Base-by-base conservation (phyloP, 495 filamentous ascomycete genomes). In the Aspergillus haitiensis region DNA sequence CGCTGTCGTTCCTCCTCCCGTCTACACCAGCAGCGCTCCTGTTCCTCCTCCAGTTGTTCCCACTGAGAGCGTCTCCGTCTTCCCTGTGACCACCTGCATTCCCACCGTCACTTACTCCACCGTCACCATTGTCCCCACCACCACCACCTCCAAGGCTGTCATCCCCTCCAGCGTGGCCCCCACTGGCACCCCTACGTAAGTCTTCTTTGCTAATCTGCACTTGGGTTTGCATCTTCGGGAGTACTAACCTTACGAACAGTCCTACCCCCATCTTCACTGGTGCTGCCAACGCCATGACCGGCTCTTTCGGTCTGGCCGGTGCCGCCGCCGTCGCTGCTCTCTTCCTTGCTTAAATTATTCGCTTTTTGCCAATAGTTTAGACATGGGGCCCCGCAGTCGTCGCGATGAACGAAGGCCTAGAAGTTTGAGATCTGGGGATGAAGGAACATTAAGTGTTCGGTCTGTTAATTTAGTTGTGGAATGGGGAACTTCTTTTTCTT, bases 291-390 rank as follows among this genome's bases (percentile, higher is more conserved):
- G 67, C 78, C 64, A 52, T 81, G 64, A 70, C 71, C 70, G 70
- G 71, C 74, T 81, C 78, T 48, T 70, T 82, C 67, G 69, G 67
- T 67, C 72, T 80, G 68, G 77, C 79, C 60, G 77, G 75, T 72
- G 70, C 69, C 31, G 78, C 79, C 59, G 80, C 78, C 62, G 70
- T 71, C 56, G 78, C 78, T 45, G 81, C 80, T 70, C 70, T 81
- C 75, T 74, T 83, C 75, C 66, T 83, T 66, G 79, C 76, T 67
- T 83, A 83, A 74, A 78, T 66, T 68, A 63, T 67, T 45, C 42
- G 40, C 52, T 73, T 67, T 59, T 60, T 71, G 65, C 66, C 54
- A 59, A 64, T 67, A 70, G 61, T 66, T 54, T 68, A 67, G 51
- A 63, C 60, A 35, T 57, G 56, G 54, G 50, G 56, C 54, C 48